phyloP scores from a whole-genome alignment of 208 protist genomes.

The Leishmania guyanensis region DNA sequence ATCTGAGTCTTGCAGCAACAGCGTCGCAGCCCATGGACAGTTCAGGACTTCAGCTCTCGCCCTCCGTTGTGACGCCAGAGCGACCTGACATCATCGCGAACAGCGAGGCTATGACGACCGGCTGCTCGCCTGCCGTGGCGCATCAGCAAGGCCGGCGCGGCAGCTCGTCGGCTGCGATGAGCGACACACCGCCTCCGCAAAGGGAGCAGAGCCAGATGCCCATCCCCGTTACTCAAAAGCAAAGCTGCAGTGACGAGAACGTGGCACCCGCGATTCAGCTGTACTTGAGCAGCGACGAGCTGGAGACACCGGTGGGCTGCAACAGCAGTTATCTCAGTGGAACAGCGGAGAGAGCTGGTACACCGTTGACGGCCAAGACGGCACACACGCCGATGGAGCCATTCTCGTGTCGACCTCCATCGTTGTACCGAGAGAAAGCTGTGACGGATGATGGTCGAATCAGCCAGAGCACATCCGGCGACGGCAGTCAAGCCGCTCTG shows the following conservation, averaged over 20 bases:
- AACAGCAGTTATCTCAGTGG: constrained; percentile 5
- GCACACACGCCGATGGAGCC: constrained; percentile 22
- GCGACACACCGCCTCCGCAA: constrained; percentile 5
- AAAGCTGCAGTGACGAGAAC: neutral
- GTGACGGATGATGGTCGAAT: neutral
- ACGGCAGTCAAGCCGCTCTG: neutral
- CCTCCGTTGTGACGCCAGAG: constrained; percentile 16
- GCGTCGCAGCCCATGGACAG: neutral
- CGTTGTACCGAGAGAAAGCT: constrained; percentile 12
- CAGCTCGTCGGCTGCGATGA: constrained; percentile 23
- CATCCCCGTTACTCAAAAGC: constrained; percentile 7
- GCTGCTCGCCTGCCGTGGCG: constrained; percentile 13
- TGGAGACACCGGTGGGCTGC: constrained; percentile 6
- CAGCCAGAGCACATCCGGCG: neutral
- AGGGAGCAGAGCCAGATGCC: constrained; percentile 4
- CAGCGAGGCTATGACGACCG: neutral
- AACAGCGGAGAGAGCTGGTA: neutral
- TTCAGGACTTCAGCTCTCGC: neutral
- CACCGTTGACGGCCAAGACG: neutral
- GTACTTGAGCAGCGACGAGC: constrained; percentile 8
- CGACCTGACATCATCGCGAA: neutral
- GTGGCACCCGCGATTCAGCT: constrained; percentile 4
- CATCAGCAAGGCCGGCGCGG: constrained; percentile 12
- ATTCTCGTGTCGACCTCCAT: constrained; percentile 11
- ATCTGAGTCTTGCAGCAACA: neutral